Conservation (phyloP, 108 stramenopile genomes). For the Epithemia pelagica region DNA sequence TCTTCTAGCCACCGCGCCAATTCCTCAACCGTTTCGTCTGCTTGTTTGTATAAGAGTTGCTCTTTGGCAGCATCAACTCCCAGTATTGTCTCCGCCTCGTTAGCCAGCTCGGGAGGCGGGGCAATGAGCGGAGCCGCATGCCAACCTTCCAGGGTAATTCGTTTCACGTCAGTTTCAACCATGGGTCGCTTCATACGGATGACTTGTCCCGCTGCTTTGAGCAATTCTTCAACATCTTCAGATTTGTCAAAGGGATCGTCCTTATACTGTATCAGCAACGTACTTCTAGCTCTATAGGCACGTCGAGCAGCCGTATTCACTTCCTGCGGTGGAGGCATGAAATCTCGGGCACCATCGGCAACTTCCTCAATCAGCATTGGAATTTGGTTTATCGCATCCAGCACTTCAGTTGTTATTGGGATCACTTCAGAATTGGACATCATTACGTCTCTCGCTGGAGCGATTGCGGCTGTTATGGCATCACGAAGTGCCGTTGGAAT, state of each 20-base stretch:
- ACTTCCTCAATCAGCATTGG: conserved; percentile 84
- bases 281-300: conserved; percentile 84
- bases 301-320: conserved; percentile 65
- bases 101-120: conserved; percentile 53
- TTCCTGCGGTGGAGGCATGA: conserved; percentile 70
- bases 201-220: conserved; percentile 78
- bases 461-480: conserved; percentile 29
- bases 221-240: conserved; percentile 65
- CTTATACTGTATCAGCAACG: conserved; percentile 76
- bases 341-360: conserved; percentile 79
- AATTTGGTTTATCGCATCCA: conserved; percentile 84
- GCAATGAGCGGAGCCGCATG: conserved; percentile 68
- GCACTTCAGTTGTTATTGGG: conserved; percentile 56
- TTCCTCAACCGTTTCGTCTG: conserved; percentile 52
- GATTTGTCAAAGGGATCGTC: conserved; percentile 88
- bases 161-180: conserved; percentile 80
- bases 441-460: conserved; percentile 40
- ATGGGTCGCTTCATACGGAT: conserved; percentile 88
- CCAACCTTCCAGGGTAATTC: conserved; percentile 49
- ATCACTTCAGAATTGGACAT: conserved; percentile 47
- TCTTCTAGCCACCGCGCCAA: conserved; percentile 74
- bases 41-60: conserved; percentile 29
- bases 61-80: conserved; percentile 51
- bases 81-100: conserved; percentile 47
- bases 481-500: conserved; percentile 51